Base-by-base conservation (phyloP, 2,329 filamentous ascomycete species). In the Penicillium sp. region DNA sequence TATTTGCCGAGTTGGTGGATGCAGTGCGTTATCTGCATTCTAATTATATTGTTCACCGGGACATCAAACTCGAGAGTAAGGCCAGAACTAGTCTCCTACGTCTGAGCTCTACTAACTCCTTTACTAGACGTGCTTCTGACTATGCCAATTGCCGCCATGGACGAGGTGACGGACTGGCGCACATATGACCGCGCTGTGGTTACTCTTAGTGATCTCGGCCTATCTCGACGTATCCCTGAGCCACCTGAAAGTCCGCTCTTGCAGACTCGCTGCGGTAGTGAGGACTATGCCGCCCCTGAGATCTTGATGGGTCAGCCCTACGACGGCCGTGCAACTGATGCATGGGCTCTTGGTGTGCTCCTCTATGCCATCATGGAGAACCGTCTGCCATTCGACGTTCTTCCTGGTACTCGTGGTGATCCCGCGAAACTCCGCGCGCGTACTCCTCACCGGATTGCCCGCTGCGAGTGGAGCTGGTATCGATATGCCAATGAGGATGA, bases 241-340 rank as follows among this genome's bases (percentile, higher is more conserved):
- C 85, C 85, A 0, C 86, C 86, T 0, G 89, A 92, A 64, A 92
- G 92, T 55, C 92, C 96, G 67, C 89, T 94, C 62, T 84, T 99
- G n/a, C 91, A 91, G 63, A 98, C 94, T 1, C 87, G 95, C 10
- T 99, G 95, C 75, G 95, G 95, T 35, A 96, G 91, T 43, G 95
- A 98, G 78, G 95, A 99, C 78, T 99, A 99, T 74, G 94, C 94
- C 1, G 94, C 95, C 0, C 95, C 95, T 0, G 95, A 99, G 75
- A 93, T 99, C 49, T 89, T 99, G 57, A 92, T 99, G 83, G 94
- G 94, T 26, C 92, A 97, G 72, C 87, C 92, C 7, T 99, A 99
- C 73, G 93, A 98, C 74, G 95, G 95, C 35, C 91, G 92, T 40
- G 87, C 89, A 1, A 97, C 91, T 0, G 95, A 99, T 73, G 93